phyloP scores from a whole-genome alignment of 768 basidiomycete species.

The Lyophyllum decastes region DNA sequence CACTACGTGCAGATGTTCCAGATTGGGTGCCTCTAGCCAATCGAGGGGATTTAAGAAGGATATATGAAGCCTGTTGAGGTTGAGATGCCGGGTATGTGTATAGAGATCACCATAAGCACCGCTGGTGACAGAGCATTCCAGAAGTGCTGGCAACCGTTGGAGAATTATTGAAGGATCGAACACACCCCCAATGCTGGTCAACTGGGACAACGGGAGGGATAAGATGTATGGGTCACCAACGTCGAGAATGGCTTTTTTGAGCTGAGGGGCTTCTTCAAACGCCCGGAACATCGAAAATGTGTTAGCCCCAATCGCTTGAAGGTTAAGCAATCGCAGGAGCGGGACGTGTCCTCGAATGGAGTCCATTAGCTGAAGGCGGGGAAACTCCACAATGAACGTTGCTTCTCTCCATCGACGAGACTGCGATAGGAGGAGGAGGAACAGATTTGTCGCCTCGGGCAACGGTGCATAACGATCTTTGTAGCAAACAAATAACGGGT shows the following conservation, averaged over 20 bases:
- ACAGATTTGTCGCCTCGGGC: background rate
- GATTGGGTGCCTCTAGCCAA: background rate
- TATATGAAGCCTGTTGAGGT: background rate
- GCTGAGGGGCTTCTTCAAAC: background rate
- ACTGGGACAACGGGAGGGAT: background rate
- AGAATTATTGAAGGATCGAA: background rate
- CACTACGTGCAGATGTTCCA: background rate
- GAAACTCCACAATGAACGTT: background rate
- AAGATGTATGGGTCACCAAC: background rate
- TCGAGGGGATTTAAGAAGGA: background rate
- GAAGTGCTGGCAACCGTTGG: background rate
- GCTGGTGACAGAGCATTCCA: background rate
- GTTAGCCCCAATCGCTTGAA: background rate
- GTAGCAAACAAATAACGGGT: background rate
- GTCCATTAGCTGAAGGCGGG: background rate
- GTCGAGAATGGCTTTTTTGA: background rate
- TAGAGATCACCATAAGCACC: background rate
- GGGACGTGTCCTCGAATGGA: background rate
- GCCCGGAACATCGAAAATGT: background rate
- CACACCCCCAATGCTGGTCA: background rate
- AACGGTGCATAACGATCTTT: background rate
- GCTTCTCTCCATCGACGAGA: background rate
- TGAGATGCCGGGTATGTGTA: background rate
- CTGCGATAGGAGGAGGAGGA: background rate
- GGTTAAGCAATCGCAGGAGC: background rate